A percentile compares a stretch with the other conserved stretches of the same genome.
Conservation (phyloP, 352 stramenopile genomes). For the Globisporangium megalacanthum region DNA sequence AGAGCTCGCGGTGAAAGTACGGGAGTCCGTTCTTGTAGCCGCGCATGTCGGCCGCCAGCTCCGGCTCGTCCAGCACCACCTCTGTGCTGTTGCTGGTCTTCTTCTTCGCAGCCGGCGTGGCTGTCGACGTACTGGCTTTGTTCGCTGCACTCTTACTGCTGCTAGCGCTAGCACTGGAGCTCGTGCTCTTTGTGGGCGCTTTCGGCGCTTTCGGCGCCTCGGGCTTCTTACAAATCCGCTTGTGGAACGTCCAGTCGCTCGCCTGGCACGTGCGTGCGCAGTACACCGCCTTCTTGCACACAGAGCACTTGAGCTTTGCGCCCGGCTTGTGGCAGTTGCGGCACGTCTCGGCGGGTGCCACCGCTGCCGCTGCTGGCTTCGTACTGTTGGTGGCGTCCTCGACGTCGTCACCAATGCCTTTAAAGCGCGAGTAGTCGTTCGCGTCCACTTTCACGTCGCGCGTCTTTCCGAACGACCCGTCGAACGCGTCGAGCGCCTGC, state of each 20-base stretch:
- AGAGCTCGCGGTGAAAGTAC: constrained; percentile 98
- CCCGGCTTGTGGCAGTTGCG: constrained; percentile 75
- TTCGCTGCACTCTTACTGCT: not conserved
- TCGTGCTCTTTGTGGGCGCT: constrained; percentile 6
- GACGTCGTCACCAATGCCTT: constrained; percentile 51
- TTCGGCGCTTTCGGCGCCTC: constrained; percentile 53
- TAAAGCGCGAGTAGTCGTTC: constrained; percentile 71
- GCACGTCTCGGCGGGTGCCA: constrained; percentile 30
- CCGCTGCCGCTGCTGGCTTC: constrained; percentile 4
- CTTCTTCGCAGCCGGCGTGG: constrained; percentile 1
- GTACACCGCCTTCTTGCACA: constrained; percentile 85
- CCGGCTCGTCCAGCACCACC: constrained; percentile 62
- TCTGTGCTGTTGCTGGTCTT: constrained; percentile 26
- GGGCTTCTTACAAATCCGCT: constrained; percentile 84
- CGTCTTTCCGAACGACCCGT: no score
- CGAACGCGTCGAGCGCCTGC: no score
- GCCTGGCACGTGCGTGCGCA: constrained; percentile 75
- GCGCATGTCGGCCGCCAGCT: constrained; percentile 49
- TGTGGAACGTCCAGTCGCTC: constrained; percentile 85
- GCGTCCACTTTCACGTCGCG: no score
- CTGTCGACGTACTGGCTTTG: not conserved
- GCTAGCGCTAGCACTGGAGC: not conserved
- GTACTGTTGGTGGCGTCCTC: constrained; percentile 31
- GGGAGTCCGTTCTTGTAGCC: constrained; percentile 84
- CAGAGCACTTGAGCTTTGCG: constrained; percentile 82